Base-by-base conservation (phyloP, 1,139 yeast species). In the Nakaseomyces kungkrabaensis region DNA sequence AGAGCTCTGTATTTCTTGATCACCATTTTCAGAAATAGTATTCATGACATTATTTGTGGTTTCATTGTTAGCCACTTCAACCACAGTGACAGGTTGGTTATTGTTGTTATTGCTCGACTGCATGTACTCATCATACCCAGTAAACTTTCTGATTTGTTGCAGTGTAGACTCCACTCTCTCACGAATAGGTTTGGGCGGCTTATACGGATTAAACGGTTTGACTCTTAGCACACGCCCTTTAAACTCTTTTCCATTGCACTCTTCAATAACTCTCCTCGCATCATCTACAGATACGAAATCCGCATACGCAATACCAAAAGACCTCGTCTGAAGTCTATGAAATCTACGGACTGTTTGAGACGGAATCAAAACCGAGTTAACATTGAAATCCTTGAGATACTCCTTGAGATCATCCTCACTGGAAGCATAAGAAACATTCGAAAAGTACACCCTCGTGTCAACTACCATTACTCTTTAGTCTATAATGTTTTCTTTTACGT, bases 281-380 rank as follows among this genome's bases (percentile, higher is more conserved):
- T 51, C 75, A 31, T 76, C 81, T 17, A 66, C 62, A 37, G 71
- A 62, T n/a, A 65, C 69, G 56, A 83, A 79, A 50, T 79, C 85
- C 29, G 77, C 85, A 64, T 81, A 83, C 0, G 85, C 89, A 54
- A 78, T 74, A 1, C 89, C 88, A 51, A 79, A 68, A 3, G 83
- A 77, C 55, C 69, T 72, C 46, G 71, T 73, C 47, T 68, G 68
- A n/a, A 60, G 57, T 13, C 62, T 59, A 48, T 73, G 67, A 48
- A 72, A 66, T 22, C 77, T 76, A 36, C 75, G 69, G n/a, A 77
- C 70, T 1, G 80, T 75, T 56, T 75, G 77, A 52, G 75, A 74
- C 29, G 85, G 85, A 48, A 79, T 72, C 56, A 79, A 66, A 5
- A 78, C 75, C 24, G 73, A 71, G 17, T 60, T 50, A 4, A 69